These are phyloP conservation scores for Lichtheimia corymbifera DNA, from an alignment of 371 early-diverging fungal species.

Conservation along the genomic window DNA sequence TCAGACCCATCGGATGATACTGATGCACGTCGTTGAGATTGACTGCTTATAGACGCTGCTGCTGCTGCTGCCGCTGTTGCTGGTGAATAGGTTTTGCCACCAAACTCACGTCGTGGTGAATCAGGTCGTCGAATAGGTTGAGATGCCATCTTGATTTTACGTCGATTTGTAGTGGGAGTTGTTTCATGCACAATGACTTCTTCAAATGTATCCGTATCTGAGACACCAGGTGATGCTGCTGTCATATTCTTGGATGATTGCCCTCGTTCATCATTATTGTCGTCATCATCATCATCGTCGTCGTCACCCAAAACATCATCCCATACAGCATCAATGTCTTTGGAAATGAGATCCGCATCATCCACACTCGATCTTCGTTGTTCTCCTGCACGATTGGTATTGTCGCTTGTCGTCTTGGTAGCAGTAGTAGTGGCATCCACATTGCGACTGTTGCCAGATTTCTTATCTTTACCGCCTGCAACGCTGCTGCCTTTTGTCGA, in stretches of 20 bases:
- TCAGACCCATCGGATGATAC: not conserved
- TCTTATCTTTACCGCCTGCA: too few species aligned
- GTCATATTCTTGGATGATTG: not conserved
- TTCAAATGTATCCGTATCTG: constrained; percentile 15
- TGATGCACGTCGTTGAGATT: not conserved
- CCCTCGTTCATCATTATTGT: constrained; percentile 2
- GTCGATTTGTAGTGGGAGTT: not conserved
- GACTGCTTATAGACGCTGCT: not conserved
- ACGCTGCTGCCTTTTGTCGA: too few species aligned
- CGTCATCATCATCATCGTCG: constrained; percentile 17
- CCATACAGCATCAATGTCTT: constrained; percentile 3
- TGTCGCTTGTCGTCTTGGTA: not conserved
- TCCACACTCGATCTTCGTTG: constrained; percentile 11
- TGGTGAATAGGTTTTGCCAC: constrained; percentile 1
- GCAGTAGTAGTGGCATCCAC: too few species aligned
- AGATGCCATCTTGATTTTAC: constrained; percentile 20
- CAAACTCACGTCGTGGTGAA: constrained; percentile 6
- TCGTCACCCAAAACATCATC: constrained; percentile 10
- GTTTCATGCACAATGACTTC: constrained; percentile 2
- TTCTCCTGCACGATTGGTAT: not conserved
- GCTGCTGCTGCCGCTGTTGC: constrained; percentile 8
- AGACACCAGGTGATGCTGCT: constrained; percentile 2
- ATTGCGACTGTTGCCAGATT: too few species aligned
- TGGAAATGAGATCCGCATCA: constrained; percentile 10
- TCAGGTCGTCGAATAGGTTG: constrained; percentile 16